These are phyloP conservation scores for Medicago ruthenica DNA, from an alignment of 306 rosid genomes.

Conservation along the genomic window DNA sequence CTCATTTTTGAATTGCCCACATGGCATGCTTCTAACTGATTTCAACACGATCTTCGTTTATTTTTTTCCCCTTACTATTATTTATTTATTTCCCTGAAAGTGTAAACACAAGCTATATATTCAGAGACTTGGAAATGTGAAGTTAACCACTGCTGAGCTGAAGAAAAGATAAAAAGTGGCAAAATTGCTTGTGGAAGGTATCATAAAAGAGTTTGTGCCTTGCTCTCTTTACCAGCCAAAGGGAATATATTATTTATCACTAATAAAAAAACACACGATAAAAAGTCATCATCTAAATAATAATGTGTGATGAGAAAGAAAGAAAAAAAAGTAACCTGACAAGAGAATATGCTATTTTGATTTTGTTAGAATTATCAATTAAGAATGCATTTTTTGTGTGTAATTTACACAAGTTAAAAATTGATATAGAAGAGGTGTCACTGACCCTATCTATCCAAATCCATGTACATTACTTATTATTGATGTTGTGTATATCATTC, in stretches of 20 bases:
- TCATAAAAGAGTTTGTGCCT: constrained; percentile 47
- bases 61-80: neutral
- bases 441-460: neutral
- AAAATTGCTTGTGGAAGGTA: constrained; percentile 36
- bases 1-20: neutral
- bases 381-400: neutral
- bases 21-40: constrained; percentile 38
- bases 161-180: constrained; percentile 37
- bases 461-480: neutral
- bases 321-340: neutral
- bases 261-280: neutral
- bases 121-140: neutral
- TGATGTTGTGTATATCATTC: neutral
- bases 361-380: neutral
- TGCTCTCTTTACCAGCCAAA: constrained; percentile 33
- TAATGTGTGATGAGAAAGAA: neutral
- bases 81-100: constrained; percentile 18
- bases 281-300: neutral
- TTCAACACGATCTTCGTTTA: neutral
- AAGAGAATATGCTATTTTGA: no score
- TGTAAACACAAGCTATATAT: neutral
- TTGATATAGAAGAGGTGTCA: neutral
- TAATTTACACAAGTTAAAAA: neutral
- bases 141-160: neutral
- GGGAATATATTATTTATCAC: neutral